Conservation (phyloP, 225 moss, liverwort and hornwort species). For the Marchantia polymorpha region DNA sequence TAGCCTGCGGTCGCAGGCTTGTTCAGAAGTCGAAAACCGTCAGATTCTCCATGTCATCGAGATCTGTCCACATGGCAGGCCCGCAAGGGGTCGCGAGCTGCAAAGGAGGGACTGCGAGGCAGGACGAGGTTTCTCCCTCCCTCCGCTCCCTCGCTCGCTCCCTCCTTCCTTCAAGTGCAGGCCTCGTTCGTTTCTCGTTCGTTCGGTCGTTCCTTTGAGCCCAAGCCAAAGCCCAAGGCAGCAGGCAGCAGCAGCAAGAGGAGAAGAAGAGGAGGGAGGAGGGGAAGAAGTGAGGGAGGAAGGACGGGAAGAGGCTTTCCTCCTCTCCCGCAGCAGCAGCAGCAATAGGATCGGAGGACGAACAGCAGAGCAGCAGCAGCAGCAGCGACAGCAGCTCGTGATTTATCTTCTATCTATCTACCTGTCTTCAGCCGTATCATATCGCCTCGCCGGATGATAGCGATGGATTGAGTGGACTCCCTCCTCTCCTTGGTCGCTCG, state of each 20-base stretch:
- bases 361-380: background rate
- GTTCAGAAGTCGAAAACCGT: background rate
- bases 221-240: background rate
- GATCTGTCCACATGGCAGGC: background rate
- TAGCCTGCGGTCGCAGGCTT: background rate
- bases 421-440: background rate
- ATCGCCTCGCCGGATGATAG: background rate
- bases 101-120: background rate
- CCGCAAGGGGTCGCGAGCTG: too few relatives aligned
- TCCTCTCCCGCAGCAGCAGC: conserved; percentile 5
- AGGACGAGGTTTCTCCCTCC: background rate
- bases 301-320: background rate
- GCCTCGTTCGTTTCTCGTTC: background rate
- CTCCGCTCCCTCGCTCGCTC: background rate
- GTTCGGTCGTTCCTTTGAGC: background rate
- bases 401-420: background rate
- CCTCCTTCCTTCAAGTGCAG: background rate
- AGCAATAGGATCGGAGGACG: background rate
- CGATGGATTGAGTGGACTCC: background rate
- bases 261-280: background rate
- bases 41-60: background rate
- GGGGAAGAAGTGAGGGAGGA: background rate
- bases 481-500: background rate
- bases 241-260: background rate
- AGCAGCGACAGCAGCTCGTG: background rate